Evolutionary conservation across 2,329 filamentous ascomycete genomes (phyloP).

Genomic region (Aspergillus sp.): DNA sequence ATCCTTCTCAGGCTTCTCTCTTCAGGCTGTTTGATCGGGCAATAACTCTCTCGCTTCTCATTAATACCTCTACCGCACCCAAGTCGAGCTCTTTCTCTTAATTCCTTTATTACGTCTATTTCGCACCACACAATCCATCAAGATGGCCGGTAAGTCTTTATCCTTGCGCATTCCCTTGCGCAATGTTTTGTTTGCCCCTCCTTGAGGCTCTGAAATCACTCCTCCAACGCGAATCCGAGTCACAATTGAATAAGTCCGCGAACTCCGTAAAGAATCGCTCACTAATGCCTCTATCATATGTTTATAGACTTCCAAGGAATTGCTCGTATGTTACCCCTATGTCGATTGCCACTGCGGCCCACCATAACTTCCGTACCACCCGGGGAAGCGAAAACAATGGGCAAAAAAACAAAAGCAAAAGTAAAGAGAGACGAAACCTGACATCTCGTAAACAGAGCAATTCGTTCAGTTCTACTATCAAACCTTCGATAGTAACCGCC

Average conservation of each 20-base stretch:
- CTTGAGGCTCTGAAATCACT: slow-evolving; percentile 13
- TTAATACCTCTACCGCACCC: slow-evolving; percentile 15
- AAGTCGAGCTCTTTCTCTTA: not conserved
- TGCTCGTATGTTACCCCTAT: slow-evolving; percentile 37
- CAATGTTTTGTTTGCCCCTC: slow-evolving; percentile 23
- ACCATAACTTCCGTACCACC: not conserved
- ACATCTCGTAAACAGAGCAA: slow-evolving; percentile 60
- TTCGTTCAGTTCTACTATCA: slow-evolving; percentile 92
- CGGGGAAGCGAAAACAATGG: not conserved
- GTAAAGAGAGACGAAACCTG: slow-evolving; percentile 14
- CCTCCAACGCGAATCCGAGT: slow-evolving; percentile 13
- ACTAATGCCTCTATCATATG: not conserved
- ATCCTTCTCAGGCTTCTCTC: slow-evolving; percentile 13
- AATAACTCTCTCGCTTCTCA: slow-evolving; percentile 10
- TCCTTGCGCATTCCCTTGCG: not conserved
- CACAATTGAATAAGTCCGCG: not conserved
- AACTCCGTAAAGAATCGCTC: slow-evolving; percentile 14
- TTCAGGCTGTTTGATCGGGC: slow-evolving; percentile 8
- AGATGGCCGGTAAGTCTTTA: slow-evolving; percentile 36
- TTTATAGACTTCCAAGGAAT: slow-evolving; percentile 37
- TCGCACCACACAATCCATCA: slow-evolving; percentile 22
- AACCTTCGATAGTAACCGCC: slow-evolving; percentile 75
- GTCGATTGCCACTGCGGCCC: not conserved
- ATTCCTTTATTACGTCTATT: slow-evolving; percentile 9
- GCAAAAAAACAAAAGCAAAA: not conserved